Conservation (phyloP, 306 rosid genomes). For the Vigna mungo region DNA sequence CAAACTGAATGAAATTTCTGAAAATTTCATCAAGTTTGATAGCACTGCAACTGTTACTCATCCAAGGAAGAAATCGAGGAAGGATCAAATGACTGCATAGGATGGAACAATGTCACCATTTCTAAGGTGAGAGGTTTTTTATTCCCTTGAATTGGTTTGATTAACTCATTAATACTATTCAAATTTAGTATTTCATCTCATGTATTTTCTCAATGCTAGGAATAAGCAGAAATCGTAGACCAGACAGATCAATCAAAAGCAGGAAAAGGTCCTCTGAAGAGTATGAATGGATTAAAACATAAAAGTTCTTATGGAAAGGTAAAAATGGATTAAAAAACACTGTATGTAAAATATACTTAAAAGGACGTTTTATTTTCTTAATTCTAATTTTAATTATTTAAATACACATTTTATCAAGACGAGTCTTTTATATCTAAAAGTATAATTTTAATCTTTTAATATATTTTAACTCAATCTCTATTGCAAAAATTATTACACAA, state of each 20-base stretch:
- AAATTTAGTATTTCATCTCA: conserved; percentile 40
- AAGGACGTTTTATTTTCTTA: no score
- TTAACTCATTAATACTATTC: conserved; percentile 21
- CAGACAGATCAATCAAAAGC: conserved; percentile 52
- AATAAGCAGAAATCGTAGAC: conserved; percentile 50
- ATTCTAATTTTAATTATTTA: no score
- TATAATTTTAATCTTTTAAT: no score
- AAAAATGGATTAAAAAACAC: no score
- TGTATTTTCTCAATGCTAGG: conserved; percentile 51
- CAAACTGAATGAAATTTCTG: conserved; percentile 53
- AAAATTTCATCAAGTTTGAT: conserved; percentile 51
- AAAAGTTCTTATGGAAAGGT: no score
- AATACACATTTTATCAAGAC: no score
- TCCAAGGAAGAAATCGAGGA: conserved; percentile 55
- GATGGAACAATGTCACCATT: conserved; percentile 50
- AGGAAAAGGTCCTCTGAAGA: conserved; percentile 57
- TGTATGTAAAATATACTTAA: no score
- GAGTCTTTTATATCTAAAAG: no score
- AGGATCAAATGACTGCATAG: conserved; percentile 50
- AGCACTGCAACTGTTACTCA: conserved; percentile 47
- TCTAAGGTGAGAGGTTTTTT: conserved; percentile 57
- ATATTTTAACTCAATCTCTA: no score
- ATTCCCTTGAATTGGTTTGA: conserved; percentile 21
- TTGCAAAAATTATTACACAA: no score
- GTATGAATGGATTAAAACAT: conserved; percentile 50